These are phyloP conservation scores for Dinochytrium kinnereticum DNA, from an alignment of 371 early-diverging fungal species.

Conservation along the genomic window DNA sequence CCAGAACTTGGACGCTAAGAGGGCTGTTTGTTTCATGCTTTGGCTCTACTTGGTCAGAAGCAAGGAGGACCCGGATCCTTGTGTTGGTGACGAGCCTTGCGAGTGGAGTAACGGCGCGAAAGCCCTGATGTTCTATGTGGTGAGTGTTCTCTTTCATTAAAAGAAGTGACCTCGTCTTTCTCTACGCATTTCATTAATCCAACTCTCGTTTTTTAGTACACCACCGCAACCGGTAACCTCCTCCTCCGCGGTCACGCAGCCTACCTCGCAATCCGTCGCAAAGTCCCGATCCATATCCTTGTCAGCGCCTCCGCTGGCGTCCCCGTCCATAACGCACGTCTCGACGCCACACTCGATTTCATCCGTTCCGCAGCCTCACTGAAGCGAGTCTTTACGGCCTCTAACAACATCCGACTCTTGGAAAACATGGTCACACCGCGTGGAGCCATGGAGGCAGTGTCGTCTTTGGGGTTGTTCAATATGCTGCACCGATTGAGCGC, in stretches of 20 bases:
- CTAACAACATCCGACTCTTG: not conserved
- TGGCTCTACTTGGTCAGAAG: not conserved
- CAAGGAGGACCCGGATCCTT: constrained; percentile 13
- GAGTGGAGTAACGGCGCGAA: constrained; percentile 20
- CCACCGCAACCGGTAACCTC: constrained; percentile 18
- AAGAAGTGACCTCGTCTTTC: not conserved
- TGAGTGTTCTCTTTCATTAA: constrained; percentile 1
- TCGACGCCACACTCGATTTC: constrained; percentile 17
- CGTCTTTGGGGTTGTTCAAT: constrained; percentile 12
- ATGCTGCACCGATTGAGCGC: constrained; percentile 16
- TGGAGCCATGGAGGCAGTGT: constrained; percentile 17
- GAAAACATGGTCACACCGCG: not conserved
- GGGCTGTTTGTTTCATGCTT: not conserved
- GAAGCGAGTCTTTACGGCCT: constrained; percentile 5
- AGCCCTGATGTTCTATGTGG: constrained; percentile 14
- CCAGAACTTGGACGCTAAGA: not conserved
- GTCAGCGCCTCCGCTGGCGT: not conserved
- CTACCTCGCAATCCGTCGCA: constrained; percentile 7
- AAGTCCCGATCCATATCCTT: constrained; percentile 11
- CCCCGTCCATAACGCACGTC: not conserved
- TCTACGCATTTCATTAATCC: not conserved
- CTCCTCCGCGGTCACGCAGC: constrained; percentile 21
- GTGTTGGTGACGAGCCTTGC: constrained; percentile 49
- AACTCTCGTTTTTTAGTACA: constrained; percentile 5
- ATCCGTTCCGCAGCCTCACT: constrained; percentile 17